Percentiles rank a stretch among this genome's conserved stretches.
phyloP scores from a whole-genome alignment of 2,329 filamentous ascomycete species.

The Fusarium sp. region DNA sequence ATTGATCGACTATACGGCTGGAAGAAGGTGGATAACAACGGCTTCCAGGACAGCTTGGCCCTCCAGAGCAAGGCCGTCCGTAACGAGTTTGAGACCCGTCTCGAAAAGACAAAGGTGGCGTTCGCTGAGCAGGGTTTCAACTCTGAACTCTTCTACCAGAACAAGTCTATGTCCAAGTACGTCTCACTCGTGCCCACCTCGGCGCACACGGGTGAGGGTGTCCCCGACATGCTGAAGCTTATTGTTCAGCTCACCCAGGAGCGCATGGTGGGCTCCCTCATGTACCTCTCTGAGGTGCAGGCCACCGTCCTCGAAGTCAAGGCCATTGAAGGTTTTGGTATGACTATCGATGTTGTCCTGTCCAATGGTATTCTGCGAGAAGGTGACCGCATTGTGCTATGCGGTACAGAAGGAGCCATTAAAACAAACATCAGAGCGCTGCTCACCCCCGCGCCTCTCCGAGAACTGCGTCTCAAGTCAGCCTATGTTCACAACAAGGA shows the following conservation, averaged over 20 bases:
- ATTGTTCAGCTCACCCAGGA: constrained; percentile 94
- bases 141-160: constrained; percentile 95
- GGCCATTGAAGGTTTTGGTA: constrained; percentile 98
- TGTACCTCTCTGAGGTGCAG: constrained; percentile 98
- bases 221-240: constrained; percentile 98
- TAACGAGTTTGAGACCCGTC: constrained; percentile 92
- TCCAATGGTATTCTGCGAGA: constrained; percentile 96
- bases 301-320: constrained; percentile 99
- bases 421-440: constrained; percentile 95
- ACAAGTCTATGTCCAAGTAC: constrained; percentile 94
- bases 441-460: constrained; percentile 92
- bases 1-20: constrained; percentile 99
- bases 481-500: constrained; percentile 99
- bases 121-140: constrained; percentile 99
- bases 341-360: constrained; percentile 97
- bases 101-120: constrained; percentile 92
- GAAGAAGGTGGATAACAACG: constrained; percentile 99
- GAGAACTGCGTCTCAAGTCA: constrained; percentile 95
- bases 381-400: constrained; percentile 94
- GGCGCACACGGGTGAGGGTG: constrained; percentile 98
- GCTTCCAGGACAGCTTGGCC: constrained; percentile 92
- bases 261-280: constrained; percentile 95
- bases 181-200: constrained; percentile 98
- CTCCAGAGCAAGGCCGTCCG: constrained; percentile 94
- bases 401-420: constrained; percentile 97